phyloP scores from a whole-genome alignment of 306 rosid genomes.

The Gastrolobium bilobum region DNA sequence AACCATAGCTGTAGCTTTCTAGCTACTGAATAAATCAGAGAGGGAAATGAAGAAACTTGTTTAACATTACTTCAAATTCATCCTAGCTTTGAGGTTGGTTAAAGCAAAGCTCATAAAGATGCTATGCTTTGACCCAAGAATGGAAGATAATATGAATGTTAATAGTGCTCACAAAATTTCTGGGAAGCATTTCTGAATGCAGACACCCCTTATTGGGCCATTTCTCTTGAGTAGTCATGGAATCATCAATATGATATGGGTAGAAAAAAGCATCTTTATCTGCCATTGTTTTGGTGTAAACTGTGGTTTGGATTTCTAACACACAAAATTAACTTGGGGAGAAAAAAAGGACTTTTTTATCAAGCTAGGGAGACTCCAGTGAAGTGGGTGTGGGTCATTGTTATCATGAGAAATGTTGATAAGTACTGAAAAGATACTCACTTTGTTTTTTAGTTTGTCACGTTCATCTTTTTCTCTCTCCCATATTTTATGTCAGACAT shows the following conservation, averaged over 20 bases:
- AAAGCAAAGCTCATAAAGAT: conserved; percentile 40
- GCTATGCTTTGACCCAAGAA: conserved; percentile 8
- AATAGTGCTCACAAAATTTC: conserved; percentile 60
- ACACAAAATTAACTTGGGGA: conserved; percentile 32
- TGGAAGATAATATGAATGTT: conserved; percentile 25
- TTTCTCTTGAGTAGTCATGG: conserved; percentile 49
- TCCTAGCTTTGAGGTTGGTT: conserved; percentile 21
- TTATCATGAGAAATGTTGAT: conserved; percentile 51
- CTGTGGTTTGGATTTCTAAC: conserved; percentile 29
- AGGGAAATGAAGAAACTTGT: conserved; percentile 24
- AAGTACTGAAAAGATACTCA: conserved; percentile 83
- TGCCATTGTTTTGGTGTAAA: conserved; percentile 51
- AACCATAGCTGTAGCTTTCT: neutral
- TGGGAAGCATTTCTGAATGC: conserved; percentile 54
- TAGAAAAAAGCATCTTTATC: conserved; percentile 66
- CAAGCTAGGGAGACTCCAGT: conserved; percentile 35
- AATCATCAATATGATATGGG: conserved; percentile 62
- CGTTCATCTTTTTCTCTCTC: conserved; percentile 44
- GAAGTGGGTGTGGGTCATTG: conserved; percentile 60
- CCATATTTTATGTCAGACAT: conserved; percentile 64
- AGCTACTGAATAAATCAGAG: neutral
- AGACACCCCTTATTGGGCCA: conserved; percentile 46
- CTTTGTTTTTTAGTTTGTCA: conserved; percentile 53
- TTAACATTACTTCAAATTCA: conserved; percentile 5
- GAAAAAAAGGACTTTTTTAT: neutral